Conservation (phyloP, 2,329 filamentous ascomycete genomes). For the Neoscytalidium dimidiatum region DNA sequence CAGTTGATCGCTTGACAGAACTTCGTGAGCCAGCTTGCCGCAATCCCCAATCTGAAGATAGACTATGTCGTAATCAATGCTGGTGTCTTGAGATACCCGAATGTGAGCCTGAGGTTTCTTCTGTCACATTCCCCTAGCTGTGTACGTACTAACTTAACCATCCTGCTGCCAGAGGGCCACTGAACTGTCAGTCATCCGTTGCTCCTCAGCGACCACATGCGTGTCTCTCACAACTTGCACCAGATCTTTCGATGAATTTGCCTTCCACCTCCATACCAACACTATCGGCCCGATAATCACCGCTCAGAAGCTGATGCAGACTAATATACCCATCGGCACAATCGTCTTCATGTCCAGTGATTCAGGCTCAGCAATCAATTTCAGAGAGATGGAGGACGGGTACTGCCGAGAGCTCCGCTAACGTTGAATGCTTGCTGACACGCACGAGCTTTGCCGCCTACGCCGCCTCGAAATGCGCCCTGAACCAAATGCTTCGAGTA, state of each 20-base stretch:
- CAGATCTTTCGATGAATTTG: slow-evolving; percentile 56
- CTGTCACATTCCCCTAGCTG: not conserved
- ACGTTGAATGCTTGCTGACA: not conserved
- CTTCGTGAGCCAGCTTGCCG: slow-evolving; percentile 44
- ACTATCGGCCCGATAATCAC: slow-evolving; percentile 59
- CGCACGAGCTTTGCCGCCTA: slow-evolving; percentile 55
- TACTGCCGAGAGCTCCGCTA: slow-evolving; percentile 20
- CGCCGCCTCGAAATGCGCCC: slow-evolving; percentile 57
- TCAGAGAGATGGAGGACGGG: slow-evolving; percentile 59
- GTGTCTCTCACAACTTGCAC: not conserved
- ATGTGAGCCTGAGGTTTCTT: slow-evolving; percentile 44
- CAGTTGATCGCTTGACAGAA: slow-evolving; percentile 32
- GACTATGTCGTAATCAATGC: slow-evolving; percentile 61
- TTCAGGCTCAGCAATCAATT: slow-evolving; percentile 54
- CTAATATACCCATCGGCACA: slow-evolving; percentile 49
- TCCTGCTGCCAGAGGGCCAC: slow-evolving; percentile 47
- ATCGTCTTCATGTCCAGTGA: slow-evolving; percentile 61
- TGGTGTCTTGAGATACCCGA: slow-evolving; percentile 58
- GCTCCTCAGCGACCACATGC: slow-evolving; percentile 19
- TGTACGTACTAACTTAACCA: slow-evolving; percentile 15
- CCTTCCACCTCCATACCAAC: slow-evolving; percentile 59
- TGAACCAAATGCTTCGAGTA: slow-evolving; percentile 56
- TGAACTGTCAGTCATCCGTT: slow-evolving; percentile 45
- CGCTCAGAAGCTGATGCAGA: slow-evolving; percentile 54
- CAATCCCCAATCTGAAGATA: slow-evolving; percentile 46